Conservation (phyloP, 768 basidiomycete species). For the Phallus indusiatus region DNA sequence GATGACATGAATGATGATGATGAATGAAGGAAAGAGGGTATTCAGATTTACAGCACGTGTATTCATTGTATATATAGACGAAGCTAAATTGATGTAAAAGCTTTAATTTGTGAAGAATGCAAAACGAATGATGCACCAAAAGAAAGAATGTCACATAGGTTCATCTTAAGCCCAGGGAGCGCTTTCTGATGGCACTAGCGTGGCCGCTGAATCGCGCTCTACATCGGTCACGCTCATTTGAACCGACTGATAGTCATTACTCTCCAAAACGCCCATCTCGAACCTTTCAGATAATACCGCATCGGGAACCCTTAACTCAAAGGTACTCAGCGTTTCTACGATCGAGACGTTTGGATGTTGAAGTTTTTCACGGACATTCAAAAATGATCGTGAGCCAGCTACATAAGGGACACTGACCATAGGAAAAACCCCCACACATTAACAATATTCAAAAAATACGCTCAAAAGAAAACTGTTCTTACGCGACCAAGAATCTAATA, state of each 20-base stretch:
- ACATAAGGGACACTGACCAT: neutral
- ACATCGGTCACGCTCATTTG: neutral
- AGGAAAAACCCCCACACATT: neutral
- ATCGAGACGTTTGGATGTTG: neutral
- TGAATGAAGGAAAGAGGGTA: no score
- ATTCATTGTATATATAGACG: no score
- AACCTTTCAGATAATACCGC: neutral
- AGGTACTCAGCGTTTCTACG: neutral
- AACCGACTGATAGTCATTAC: neutral
- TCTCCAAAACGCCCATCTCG: neutral
- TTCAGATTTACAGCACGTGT: no score
- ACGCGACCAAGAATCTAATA: conserved; percentile 5
- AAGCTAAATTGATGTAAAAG: no score
- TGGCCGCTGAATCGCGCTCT: neutral
- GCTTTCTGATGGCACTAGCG: neutral
- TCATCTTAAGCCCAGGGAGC: neutral
- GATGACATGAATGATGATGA: neutral
- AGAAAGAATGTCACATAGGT: neutral
- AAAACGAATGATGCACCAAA: neutral
- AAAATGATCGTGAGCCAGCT: neutral
- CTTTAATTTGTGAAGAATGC: neutral
- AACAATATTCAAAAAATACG: neutral
- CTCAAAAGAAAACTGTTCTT: neutral
- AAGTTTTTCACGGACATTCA: conserved; percentile 4
- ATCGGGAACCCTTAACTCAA: neutral